Percentiles rank a stretch among this genome's conserved stretches.
Conservation (phyloP, 2,329 filamentous ascomycete genomes). For the Arachnopeziza araneosa region DNA sequence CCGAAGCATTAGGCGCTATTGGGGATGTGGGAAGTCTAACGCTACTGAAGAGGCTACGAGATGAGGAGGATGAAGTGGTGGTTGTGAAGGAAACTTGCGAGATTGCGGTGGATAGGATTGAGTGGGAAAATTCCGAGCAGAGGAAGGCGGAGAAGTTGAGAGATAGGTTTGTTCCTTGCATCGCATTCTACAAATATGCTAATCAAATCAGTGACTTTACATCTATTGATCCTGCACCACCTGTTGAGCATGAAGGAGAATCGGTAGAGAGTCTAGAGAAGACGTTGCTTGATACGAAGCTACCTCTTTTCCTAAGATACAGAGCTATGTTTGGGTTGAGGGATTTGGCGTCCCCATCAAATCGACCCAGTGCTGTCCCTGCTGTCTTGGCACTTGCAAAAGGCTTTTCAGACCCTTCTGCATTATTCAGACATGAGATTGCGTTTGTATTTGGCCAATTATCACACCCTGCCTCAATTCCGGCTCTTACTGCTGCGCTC, state of each 20-base stretch:
- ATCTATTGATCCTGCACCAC: conserved; percentile 91
- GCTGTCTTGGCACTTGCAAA: conserved; percentile 80
- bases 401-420: conserved; percentile 79
- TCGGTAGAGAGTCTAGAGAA: conserved; percentile 71
- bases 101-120: conserved; percentile 87
- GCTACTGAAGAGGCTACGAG: conserved; percentile 66
- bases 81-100: conserved; percentile 95
- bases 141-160: conserved; percentile 71
- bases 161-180: conserved; percentile 58
- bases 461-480: conserved; percentile 93
- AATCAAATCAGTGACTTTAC: conserved; percentile 70
- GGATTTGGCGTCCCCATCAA: conserved; percentile 88
- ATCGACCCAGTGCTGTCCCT: conserved; percentile 82
- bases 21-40: conserved; percentile 69
- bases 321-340: conserved; percentile 96
- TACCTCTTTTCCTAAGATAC: conserved; percentile 87
- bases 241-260: conserved; percentile 62
- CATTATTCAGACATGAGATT: conserved; percentile 94
- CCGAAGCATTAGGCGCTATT: conserved; percentile 87
- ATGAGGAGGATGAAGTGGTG: conserved; percentile 68
- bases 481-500: conserved; percentile 73
- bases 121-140: conserved; percentile 80
- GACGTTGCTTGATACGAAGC: conserved; percentile 69
- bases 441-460: conserved; percentile 98
- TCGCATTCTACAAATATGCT: conserved; percentile 4